Base-by-base conservation (phyloP, 2,329 filamentous ascomycete genomes). In the Colletotrichum agaves region DNA sequence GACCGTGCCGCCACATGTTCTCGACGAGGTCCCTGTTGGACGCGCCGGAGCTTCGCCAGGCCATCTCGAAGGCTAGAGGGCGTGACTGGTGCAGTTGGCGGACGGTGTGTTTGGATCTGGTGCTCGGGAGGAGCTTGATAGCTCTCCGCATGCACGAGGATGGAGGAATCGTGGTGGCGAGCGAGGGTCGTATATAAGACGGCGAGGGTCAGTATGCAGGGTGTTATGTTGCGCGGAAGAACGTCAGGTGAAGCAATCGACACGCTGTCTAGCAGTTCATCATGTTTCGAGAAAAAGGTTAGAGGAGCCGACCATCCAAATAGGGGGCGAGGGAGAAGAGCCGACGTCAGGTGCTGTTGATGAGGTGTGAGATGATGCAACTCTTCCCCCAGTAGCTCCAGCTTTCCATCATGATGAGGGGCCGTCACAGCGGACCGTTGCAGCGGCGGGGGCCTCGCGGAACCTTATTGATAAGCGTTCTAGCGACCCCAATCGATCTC, bases 1-100 rank as follows among this genome's bases (percentile, higher is more conserved):
- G 83, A 3, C 86, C 86, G 73, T 92, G 88, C 44, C 80, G 84
- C 77, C 83, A 90, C 64, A 99, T 85, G 77, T 97, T 97, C 72
- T 90, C 86, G 69, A 98, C 84, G 55, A 99, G 85, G 63, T 90
- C 89, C 44, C 81, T 79, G 78, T 98, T 98, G 31, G 89, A 88
- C 4, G 81, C 80, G 68, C 93, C 95, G 6, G 91, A 92, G 78
- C 92, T 93, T 72, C 89, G 88, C 96, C 96, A 99, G 67, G 95
- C 94, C 96, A 99, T 98, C 67, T 67, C 78, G 73, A 77, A 60
- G 57, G 39, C 3, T 15, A 8, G 23, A 19, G 7, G 8, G 15
- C 21, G 21, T 3, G 37, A 33, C 12, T 44, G 17, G 23, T 64
- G 64, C 12, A 67, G 11, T 5, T 12, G 31, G 49, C 35, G 66